Percentiles rank a stretch among this genome's conserved stretches.
These are phyloP conservation scores for Chlorella sp. DNA, from an alignment of 139 green algal species.

Conservation along the genomic window DNA sequence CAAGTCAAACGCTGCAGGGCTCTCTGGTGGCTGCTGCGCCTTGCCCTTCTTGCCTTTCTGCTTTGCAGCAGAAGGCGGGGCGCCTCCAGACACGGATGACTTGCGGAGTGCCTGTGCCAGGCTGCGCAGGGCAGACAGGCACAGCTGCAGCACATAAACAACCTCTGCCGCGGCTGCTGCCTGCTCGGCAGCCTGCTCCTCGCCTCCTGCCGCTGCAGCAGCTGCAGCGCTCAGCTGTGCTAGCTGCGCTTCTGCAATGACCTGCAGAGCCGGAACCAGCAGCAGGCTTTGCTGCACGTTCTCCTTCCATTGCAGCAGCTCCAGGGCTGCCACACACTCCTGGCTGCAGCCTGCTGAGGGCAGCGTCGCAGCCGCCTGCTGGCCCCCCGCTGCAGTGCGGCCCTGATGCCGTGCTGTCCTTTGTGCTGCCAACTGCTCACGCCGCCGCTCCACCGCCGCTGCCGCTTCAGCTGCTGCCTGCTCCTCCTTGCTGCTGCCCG, in stretches of 20 bases:
- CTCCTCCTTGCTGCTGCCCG: background rate
- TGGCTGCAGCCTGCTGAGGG: background rate
- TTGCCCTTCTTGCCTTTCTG: slow-evolving; percentile 5
- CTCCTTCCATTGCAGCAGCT: slow-evolving; percentile 76
- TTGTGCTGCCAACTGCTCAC: slow-evolving; percentile 8
- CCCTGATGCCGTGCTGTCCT: slow-evolving; percentile 20
- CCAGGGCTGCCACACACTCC: slow-evolving; percentile 48
- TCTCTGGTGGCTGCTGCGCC: background rate
- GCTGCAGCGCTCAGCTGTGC: slow-evolving; percentile 24
- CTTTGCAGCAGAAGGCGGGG: background rate
- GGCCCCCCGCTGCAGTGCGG: background rate
- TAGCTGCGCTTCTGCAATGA: slow-evolving; percentile 40
- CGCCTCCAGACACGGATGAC: background rate
- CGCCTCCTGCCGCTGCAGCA: background rate
- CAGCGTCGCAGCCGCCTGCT: background rate
- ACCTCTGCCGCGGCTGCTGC: slow-evolving; percentile 1
- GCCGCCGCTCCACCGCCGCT: background rate
- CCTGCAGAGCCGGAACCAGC: slow-evolving; percentile 40
- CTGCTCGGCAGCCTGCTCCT: background rate
- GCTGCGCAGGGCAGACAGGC: slow-evolving; percentile 56
- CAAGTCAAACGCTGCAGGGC: slow-evolving; percentile 46
- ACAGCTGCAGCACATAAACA: slow-evolving; percentile 70
- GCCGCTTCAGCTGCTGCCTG: background rate
- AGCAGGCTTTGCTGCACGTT: slow-evolving; percentile 20
- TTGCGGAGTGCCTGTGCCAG: slow-evolving; percentile 32